Percentiles rank a stretch among this genome's conserved stretches.
These are phyloP conservation scores for Diaporthe amygdali DNA, from an alignment of 2,329 filamentous ascomycete species.

Conservation along the genomic window DNA sequence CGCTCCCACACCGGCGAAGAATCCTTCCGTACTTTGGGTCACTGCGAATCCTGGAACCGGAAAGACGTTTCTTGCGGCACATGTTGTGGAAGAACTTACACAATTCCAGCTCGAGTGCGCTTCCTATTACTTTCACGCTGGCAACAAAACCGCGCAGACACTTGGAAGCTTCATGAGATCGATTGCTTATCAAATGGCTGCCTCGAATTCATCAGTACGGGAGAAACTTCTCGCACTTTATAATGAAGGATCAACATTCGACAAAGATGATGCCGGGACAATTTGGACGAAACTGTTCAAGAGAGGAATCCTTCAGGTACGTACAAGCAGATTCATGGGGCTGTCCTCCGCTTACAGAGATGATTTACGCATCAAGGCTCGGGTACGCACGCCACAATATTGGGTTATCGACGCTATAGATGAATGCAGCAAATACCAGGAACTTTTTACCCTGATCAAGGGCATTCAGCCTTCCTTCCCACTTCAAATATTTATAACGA, in stretches of 20 bases:
- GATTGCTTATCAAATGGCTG: conserved; percentile 41
- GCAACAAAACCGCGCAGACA: conserved; percentile 22
- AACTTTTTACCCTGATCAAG: conserved; percentile 33
- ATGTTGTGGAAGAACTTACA: conserved; percentile 19
- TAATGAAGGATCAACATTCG: conserved; percentile 29
- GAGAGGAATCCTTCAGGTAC: conserved; percentile 35
- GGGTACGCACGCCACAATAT: conserved; percentile 31
- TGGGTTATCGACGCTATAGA: conserved; percentile 43
- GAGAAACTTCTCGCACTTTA: conserved; percentile 30
- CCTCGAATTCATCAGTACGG: conserved; percentile 28
- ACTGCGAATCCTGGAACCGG: conserved; percentile 32
- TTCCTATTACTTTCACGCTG: conserved; percentile 30
- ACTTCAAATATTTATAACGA: conserved; percentile 36
- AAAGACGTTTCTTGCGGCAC: conserved; percentile 19
- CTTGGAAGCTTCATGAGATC: conserved; percentile 30
- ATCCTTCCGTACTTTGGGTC: conserved; percentile 33
- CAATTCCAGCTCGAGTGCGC: conserved; percentile 21
- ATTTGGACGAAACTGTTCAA: conserved; percentile 41
- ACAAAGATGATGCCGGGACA: conserved; percentile 32
- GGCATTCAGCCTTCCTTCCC: conserved; percentile 27
- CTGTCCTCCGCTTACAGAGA: not conserved
- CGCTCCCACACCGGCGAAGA: not conserved
- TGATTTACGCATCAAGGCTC: conserved; percentile 19
- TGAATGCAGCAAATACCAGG: conserved; percentile 34
- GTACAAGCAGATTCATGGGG: not conserved